Evolutionary conservation across 805 yeast genomes (phyloP), one percentile per base, ranked within the genome.

Genomic region (Kluyveromyces aestuarii): DNA sequence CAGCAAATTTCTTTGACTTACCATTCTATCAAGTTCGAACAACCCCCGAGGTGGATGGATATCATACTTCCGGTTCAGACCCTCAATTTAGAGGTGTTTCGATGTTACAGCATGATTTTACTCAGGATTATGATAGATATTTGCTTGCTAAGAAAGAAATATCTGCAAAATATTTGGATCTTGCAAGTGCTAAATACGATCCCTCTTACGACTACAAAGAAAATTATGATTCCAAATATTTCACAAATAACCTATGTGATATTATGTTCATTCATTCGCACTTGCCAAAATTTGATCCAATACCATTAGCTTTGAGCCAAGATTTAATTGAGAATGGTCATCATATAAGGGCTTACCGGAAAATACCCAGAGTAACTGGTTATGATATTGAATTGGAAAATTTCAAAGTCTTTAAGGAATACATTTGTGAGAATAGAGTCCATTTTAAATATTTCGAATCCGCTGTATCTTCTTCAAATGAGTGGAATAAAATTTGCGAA

Each of bases 21-120:
- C 72, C 77, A 2, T 80, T 72, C 61, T 78, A 74, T 59, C 89
- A 82, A 62, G 74, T 77, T 3, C 63, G 63, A 46, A 57, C 62
- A 2, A 57, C 59, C 18, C 52, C 71, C 1, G 58, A 56, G 8
- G 63, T 74, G n/a, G 65, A 69, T 47, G 75, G 77, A 1, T 67
- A 66, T 50, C 55, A 55, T 37, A 53, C 50, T 27, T 40, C 50
- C 16, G 35, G 35, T 30, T 3, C 35, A 30, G 39, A 43, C 16
- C 38, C 45, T 16, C 16, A 38, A 35, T 64, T 61, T 58, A 62
- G 65, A 58, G 66, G 75, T 49, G 57, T 79, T 60, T 72, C 77
- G 50, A 56, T 72, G 39, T 72, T 70, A 18, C 77, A 74, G 53
- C 70, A 67, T 54, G 79, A 77, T 56, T 63, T 63, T 40, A 61